Conservation (phyloP, 2,329 filamentous ascomycete species). For the Dothideomycetes sp. region DNA sequence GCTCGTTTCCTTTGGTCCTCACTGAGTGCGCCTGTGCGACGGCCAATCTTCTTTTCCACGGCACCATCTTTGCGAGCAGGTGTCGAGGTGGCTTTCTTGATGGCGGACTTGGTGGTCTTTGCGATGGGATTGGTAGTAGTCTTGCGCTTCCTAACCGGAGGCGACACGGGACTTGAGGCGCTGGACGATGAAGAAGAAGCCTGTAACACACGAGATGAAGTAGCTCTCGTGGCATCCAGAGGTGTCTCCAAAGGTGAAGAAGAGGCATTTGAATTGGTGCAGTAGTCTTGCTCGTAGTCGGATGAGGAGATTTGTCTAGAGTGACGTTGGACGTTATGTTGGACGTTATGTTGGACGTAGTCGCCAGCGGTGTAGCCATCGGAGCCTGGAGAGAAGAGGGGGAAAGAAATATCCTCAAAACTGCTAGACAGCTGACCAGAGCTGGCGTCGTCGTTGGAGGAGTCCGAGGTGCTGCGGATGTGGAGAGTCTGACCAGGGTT, state of each 20-base stretch:
- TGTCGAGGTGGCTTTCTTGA: constrained; percentile 60
- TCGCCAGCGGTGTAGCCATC: constrained; percentile 57
- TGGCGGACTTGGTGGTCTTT: constrained; percentile 76
- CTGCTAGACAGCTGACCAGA: constrained; percentile 60
- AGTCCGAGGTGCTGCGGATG: constrained; percentile 77
- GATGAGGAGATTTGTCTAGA: constrained; percentile 21
- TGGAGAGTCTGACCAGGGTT: constrained; percentile 88
- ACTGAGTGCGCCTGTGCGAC: constrained; percentile 78
- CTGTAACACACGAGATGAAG: constrained; percentile 33
- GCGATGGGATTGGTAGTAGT: constrained; percentile 35
- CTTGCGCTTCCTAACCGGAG: constrained; percentile 57
- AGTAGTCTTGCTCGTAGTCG: constrained; percentile 25
- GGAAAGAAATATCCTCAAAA: constrained; percentile 70
- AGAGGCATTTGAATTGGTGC: constrained; percentile 20
- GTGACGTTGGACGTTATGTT: constrained; percentile 16
- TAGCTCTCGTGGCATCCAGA: constrained; percentile 24
- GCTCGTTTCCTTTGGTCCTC: constrained; percentile 94
- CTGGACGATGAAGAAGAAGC: constrained; percentile 50
- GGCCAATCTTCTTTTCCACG: constrained; percentile 85
- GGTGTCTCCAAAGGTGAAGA: constrained; percentile 16
- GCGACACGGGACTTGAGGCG: constrained; percentile 43
- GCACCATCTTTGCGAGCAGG: constrained; percentile 65
- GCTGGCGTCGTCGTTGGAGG: constrained; percentile 53
- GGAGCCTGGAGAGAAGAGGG: constrained; percentile 74
- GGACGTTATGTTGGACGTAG: constrained; percentile 34